phyloP scores from a whole-genome alignment of 495 filamentous ascomycete species.

The Staphylotrichum tortipilum region DNA sequence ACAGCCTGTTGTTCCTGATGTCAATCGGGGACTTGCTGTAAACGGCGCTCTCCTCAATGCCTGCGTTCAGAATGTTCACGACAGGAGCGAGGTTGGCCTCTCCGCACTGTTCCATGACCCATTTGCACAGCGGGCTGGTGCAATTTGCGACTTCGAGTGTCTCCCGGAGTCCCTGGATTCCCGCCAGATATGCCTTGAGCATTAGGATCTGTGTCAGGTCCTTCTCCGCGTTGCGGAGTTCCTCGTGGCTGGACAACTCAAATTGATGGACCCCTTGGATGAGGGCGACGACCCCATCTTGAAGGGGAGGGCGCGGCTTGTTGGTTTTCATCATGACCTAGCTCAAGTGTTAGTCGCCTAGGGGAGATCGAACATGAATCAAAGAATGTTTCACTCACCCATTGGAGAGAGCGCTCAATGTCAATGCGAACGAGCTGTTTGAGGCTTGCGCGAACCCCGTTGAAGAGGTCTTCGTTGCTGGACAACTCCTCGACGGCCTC shows the following conservation, averaged over 20 bases:
- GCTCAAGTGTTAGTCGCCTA: not conserved
- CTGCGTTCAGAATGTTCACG: constrained; percentile 54
- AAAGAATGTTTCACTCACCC: constrained; percentile 4
- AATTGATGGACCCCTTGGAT: constrained; percentile 28
- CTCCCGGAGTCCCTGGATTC: constrained; percentile 58
- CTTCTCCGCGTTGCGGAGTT: constrained; percentile 15
- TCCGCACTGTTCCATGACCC: constrained; percentile 60
- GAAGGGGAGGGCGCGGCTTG: constrained; percentile 1
- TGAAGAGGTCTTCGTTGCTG: constrained; percentile 81
- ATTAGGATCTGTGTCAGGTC: constrained; percentile 25
- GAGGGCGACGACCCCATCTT: constrained; percentile 9
- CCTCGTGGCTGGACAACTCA: constrained; percentile 41
- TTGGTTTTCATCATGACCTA: not conserved
- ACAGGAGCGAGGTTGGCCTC: constrained; percentile 51
- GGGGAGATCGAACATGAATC: not conserved
- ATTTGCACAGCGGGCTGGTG: constrained; percentile 45
- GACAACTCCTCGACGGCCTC: constrained; percentile 81
- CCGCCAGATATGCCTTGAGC: constrained; percentile 55
- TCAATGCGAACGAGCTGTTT: constrained; percentile 15
- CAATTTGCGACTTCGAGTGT: constrained; percentile 58
- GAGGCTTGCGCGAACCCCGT: constrained; percentile 56
- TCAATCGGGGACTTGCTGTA: constrained; percentile 78
- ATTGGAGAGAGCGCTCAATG: constrained; percentile 15
- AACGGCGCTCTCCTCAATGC: constrained; percentile 72
- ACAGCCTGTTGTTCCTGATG: constrained; percentile 82